phyloP scores from a whole-genome alignment of 306 rosid genomes.

The Fagus crenata region DNA sequence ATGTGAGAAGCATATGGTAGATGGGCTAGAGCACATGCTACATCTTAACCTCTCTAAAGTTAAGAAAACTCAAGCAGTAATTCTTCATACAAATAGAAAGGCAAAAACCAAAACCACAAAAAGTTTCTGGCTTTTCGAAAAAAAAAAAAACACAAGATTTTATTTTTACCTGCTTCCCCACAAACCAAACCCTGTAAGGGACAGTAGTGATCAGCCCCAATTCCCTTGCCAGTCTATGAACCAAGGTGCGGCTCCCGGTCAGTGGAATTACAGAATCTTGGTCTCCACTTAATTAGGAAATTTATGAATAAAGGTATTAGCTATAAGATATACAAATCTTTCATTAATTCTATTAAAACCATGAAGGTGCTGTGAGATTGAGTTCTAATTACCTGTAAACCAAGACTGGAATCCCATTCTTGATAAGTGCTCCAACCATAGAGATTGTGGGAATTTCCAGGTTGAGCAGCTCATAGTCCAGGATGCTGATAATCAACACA shows the following conservation, averaged over 20 bases:
- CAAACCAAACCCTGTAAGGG: constrained; percentile 94
- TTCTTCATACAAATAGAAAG: too few relatives aligned
- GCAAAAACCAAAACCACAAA: too few relatives aligned
- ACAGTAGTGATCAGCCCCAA: constrained; percentile 65
- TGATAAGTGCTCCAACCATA: constrained; percentile 59
- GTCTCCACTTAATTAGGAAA: constrained; percentile 62
- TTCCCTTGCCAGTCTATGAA: constrained; percentile 64
- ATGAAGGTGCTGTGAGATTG: neutral
- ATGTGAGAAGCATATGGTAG: too few relatives aligned
- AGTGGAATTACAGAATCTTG: constrained; percentile 97
- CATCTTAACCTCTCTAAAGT: too few relatives aligned
- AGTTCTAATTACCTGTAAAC: constrained; percentile 65
- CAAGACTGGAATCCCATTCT: constrained; percentile 75
- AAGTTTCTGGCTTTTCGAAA: too few relatives aligned
- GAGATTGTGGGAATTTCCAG: constrained; percentile 83
- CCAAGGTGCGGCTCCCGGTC: constrained; percentile 88
- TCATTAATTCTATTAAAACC: constrained; percentile 9
- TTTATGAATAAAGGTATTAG: too few relatives aligned
- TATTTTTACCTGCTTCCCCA: constrained; percentile 66
- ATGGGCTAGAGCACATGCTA: too few relatives aligned
- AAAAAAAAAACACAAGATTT: neutral
- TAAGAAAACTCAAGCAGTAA: too few relatives aligned
- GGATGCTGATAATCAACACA: constrained; percentile 41
- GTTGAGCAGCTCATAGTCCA: constrained; percentile 68
- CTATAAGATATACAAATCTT: too few relatives aligned